Evolutionary conservation across 345 rosid genomes (phyloP), one percentile per base, ranked within the genome.

Genomic region (Eucalyptus regnans): DNA sequence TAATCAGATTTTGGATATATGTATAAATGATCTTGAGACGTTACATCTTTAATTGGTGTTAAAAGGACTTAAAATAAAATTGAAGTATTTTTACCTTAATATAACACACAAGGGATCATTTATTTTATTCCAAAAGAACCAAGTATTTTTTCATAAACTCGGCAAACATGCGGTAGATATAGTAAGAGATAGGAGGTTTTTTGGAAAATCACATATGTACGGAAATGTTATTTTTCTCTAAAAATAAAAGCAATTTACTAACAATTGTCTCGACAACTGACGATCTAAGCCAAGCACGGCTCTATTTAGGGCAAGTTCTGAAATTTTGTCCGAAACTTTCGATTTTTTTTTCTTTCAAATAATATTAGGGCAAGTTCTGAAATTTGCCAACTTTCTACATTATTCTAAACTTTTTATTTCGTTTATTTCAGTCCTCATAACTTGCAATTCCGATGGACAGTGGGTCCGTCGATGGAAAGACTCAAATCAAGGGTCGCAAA

Each of bases 111-210:
- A 9, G 27, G 12, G 22, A 37, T 9, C 0, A 5, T 17, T 17
- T 23, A 33, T 37, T 33, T 71, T 33, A 9, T 44, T 41, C 3
- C 8, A 10, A 33, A 68, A 37, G 83, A 6, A 76, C 43, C 43
- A 6, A 20, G 48, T 64, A 14, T 13, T 64, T 29, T n/a, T n/a
- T 0, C 2, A 0, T 64, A 29, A n/a, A 7, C 27, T 76, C 3
- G 4, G 2, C 83, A 76, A 76, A 76, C 5, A 76, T 3, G 37
- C 0, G 10, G 37, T 1, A 52, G 56, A 51, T 51, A 17, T 51
- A 17, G 0, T 0, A 51, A 17, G 18, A 4, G 71, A 64, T 13
- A 7, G 37, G 46, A 76, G 8, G 8, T 76, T 37, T 37, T 71
- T 18, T 11, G 1, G 3, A 20, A 76, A 71, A 76, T 76, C 27